Conservation (phyloP, 2,329 filamentous ascomycete species). For the Colletotrichum brevisporum region DNA sequence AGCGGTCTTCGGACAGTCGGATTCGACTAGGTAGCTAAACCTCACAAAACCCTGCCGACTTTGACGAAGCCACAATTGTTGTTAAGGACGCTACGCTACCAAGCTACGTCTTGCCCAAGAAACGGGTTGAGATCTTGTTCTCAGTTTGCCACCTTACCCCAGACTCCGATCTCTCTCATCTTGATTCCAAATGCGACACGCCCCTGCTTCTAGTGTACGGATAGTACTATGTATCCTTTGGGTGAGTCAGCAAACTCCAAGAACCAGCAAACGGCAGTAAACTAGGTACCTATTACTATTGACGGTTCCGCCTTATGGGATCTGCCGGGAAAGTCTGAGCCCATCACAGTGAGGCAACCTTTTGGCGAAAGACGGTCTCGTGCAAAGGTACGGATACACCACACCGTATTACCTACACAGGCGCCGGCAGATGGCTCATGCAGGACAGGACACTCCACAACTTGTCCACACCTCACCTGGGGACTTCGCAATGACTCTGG, state of each 20-base stretch:
- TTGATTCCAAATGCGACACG: constrained; percentile 31
- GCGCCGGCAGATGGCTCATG: constrained; percentile 8
- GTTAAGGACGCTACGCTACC: too few species aligned
- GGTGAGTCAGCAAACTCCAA: constrained; percentile 11
- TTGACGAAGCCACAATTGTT: too few species aligned
- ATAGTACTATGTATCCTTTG: background rate
- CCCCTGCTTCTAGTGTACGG: background rate
- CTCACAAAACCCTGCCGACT: too few species aligned
- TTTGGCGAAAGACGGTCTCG: background rate
- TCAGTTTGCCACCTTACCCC: constrained; percentile 13
- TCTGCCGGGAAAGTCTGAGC: constrained; percentile 4
- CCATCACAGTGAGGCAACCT: background rate
- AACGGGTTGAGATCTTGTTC: background rate
- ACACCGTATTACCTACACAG: background rate
- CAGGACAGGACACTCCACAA: background rate
- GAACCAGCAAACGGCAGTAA: constrained; percentile 11
- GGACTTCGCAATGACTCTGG: background rate
- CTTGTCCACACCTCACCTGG: background rate
- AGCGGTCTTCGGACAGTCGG: too few species aligned
- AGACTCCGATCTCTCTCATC: constrained; percentile 9
- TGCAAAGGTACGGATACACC: background rate
- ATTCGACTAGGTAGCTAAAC: too few species aligned
- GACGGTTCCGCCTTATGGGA: constrained; percentile 5
- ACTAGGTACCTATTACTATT: background rate
- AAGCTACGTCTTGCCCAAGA: background rate